Conservation (phyloP, 257 asterid genomes). For the Rubia yunnanensis region DNA sequence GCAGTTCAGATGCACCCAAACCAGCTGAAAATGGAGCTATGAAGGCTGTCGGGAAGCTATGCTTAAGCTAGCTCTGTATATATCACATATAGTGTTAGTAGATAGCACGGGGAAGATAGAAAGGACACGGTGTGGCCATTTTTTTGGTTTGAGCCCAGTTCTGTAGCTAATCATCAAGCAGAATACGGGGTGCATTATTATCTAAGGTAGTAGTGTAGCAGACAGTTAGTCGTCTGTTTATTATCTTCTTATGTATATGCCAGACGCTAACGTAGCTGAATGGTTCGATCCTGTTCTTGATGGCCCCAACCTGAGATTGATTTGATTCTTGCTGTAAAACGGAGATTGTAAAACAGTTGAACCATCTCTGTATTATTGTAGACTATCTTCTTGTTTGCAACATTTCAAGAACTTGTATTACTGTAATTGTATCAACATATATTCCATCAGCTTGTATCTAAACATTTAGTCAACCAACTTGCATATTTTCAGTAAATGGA, state of each 20-base stretch:
- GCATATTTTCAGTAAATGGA: too few relatives aligned
- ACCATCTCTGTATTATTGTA: neutral
- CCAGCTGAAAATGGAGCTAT: conserved; percentile 71
- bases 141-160: conserved; percentile 18
- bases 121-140: conserved; percentile 15
- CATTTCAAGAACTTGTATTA: neutral
- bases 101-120: conserved; percentile 22
- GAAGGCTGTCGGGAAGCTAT: conserved; percentile 25
- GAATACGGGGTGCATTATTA: conserved; percentile 13
- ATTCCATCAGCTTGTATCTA: neutral
- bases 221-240: conserved; percentile 10
- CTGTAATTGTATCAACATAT: neutral
- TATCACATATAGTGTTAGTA: conserved; percentile 32
- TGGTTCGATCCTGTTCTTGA: conserved; percentile 19
- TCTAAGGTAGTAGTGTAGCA: conserved; percentile 7
- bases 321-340: conserved; percentile 13
- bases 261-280: conserved; percentile 17
- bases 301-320: conserved; percentile 18
- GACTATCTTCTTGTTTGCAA: neutral
- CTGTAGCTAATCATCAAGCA: conserved; percentile 20
- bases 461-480: too few relatives aligned
- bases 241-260: conserved; percentile 20
- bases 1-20: conserved; percentile 36
- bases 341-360: neutral
- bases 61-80: conserved; percentile 46